Evolutionary conservation across 305 asterid species (phyloP).

Genomic region (Euphrasia arctica): DNA sequence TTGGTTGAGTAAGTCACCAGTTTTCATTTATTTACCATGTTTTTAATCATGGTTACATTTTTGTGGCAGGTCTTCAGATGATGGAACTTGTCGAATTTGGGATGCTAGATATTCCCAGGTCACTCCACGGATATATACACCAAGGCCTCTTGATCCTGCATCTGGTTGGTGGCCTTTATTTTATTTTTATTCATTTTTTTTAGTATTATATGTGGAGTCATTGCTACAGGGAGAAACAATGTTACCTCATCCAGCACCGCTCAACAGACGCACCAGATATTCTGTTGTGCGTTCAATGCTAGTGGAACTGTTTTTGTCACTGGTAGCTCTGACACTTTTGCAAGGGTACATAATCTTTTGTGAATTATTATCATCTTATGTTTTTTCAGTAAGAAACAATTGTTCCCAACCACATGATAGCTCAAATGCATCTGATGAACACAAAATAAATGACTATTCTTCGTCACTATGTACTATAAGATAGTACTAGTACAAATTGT

Average conservation of each 20-base stretch:
- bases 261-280: slow-evolving; percentile 78
- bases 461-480: background rate
- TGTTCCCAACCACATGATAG: background rate
- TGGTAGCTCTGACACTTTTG: slow-evolving; percentile 95
- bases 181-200: slow-evolving; percentile 21
- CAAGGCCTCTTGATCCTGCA: slow-evolving; percentile 62
- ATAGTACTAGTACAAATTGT: no score
- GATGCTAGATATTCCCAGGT: slow-evolving; percentile 88
- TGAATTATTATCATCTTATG: slow-evolving; percentile 17
- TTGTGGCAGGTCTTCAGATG: slow-evolving; percentile 82
- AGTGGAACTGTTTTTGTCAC: slow-evolving; percentile 98
- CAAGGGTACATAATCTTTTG: slow-evolving; percentile 56
- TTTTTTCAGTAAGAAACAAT: slow-evolving; percentile 12
- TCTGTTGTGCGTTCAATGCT: slow-evolving; percentile 94
- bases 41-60: slow-evolving; percentile 19
- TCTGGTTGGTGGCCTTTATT: slow-evolving; percentile 52
- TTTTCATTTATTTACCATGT: background rate
- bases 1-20: slow-evolving; percentile 4
- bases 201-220: slow-evolving; percentile 26
- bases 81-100: slow-evolving; percentile 98
- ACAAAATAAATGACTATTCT: slow-evolving; percentile 19
- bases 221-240: slow-evolving; percentile 59
- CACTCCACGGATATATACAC: slow-evolving; percentile 69
- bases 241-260: slow-evolving; percentile 56
- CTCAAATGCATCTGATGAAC: slow-evolving; percentile 1